phyloP scores from a whole-genome alignment of 2,329 filamentous ascomycete genomes.

The Teratosphaeria zuluensis region DNA sequence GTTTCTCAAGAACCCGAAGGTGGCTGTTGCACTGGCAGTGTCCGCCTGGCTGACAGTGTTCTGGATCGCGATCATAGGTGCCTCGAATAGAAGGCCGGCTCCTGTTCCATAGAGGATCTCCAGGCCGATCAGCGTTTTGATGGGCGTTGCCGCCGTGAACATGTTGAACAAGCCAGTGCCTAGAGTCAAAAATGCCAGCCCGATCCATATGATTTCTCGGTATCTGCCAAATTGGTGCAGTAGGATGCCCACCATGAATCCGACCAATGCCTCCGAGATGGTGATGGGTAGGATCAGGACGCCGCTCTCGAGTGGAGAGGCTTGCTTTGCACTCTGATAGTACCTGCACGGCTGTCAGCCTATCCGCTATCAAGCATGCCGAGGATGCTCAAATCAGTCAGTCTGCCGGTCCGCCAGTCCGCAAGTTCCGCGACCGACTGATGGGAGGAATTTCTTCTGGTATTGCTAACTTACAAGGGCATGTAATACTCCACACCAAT shows the following conservation, averaged over 20 bases:
- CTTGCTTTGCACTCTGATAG: constrained; percentile 58
- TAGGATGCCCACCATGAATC: constrained; percentile 37
- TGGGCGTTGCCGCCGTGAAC: constrained; percentile 27
- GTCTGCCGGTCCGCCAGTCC: too few species aligned
- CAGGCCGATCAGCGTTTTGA: constrained; percentile 37
- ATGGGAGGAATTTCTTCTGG: too few species aligned
- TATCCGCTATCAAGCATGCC: too few species aligned
- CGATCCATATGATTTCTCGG: constrained; percentile 37
- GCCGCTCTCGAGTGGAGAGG: constrained; percentile 50
- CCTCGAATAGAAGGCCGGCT: constrained; percentile 43
- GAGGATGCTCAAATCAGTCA: too few species aligned
- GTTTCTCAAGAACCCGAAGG: constrained; percentile 39
- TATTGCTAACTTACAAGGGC: constrained; percentile 37
- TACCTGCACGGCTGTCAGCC: constrained; percentile 29
- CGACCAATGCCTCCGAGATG: constrained; percentile 34
- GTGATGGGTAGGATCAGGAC: constrained; percentile 54
- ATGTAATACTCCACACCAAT: constrained; percentile 61
- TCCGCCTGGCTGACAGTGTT: constrained; percentile 38
- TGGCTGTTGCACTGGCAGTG: constrained; percentile 43
- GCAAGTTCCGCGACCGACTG: too few species aligned
- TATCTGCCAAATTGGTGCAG: constrained; percentile 44
- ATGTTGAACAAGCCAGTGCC: constrained; percentile 41
- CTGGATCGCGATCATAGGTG: constrained; percentile 49
- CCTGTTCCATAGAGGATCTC: constrained; percentile 44
- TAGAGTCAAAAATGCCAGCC: constrained; percentile 32